Conservation (phyloP, 2,329 filamentous ascomycete species). For the Pseudogymnoascus sp. region DNA sequence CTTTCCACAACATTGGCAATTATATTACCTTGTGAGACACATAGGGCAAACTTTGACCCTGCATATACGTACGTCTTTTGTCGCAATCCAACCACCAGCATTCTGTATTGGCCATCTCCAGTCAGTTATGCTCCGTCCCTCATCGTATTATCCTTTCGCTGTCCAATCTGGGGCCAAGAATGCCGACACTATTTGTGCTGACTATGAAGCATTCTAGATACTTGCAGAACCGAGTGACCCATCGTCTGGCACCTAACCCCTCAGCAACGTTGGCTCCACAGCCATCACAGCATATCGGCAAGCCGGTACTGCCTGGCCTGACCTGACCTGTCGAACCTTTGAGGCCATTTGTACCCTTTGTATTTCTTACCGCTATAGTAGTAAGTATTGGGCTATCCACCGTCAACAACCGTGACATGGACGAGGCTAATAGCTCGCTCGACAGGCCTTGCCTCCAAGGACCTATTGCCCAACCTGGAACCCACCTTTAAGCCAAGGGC, state of each 20-base stretch:
- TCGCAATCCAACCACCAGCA: neutral
- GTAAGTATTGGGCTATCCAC: neutral
- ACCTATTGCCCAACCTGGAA: conserved; percentile 12
- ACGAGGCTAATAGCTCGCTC: neutral
- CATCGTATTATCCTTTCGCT: neutral
- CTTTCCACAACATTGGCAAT: neutral
- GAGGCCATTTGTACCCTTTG: neutral
- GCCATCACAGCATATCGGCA: neutral
- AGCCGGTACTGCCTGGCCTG: neutral
- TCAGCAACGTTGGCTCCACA: neutral
- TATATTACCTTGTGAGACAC: neutral
- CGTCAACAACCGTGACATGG: neutral
- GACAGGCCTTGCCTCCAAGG: conserved; percentile 4
- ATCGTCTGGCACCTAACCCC: neutral
- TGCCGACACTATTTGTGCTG: neutral
- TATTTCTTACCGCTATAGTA: neutral
- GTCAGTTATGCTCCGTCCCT: neutral
- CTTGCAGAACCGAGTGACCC: neutral
- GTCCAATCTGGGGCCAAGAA: neutral
- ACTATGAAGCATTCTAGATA: neutral
- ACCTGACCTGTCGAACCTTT: neutral
- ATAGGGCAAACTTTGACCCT: neutral
- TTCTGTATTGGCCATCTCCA: neutral
- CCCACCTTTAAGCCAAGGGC: neutral
- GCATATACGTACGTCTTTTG: conserved; percentile 5